phyloP scores from a whole-genome alignment of 148 eudicot genomes.

The Pouteria glomerata region DNA sequence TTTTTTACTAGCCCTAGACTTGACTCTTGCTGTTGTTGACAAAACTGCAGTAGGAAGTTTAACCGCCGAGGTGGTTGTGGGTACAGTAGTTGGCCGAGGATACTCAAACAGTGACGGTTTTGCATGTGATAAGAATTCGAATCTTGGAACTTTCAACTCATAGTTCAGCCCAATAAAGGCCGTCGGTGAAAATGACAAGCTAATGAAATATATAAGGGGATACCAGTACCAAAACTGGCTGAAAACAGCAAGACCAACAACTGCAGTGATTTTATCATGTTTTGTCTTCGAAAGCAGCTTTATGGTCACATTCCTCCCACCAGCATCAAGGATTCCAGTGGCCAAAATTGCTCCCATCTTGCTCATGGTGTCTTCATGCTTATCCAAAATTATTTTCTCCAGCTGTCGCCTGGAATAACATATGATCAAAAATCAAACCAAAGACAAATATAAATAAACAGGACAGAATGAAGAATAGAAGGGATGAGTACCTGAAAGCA shows the following conservation, averaged over 20 bases:
- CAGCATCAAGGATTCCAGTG: conserved; percentile 95
- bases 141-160: conserved; percentile 87
- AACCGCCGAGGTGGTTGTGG: conserved; percentile 73
- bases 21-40: conserved; percentile 77
- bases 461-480: neutral
- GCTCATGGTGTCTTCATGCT: conserved; percentile 99
- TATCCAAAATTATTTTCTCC: conserved; percentile 92
- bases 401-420: conserved; percentile 61
- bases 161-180: conserved; percentile 92
- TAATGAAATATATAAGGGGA: conserved; percentile 88
- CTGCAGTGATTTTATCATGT: conserved; percentile 91
- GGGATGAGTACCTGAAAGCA: conserved; percentile 62
- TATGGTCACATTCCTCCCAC: conserved; percentile 97
- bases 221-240: conserved; percentile 99
- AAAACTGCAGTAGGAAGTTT: conserved; percentile 91
- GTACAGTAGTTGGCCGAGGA: conserved; percentile 78
- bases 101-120: conserved; percentile 95
- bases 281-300: conserved; percentile 84
- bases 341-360: conserved; percentile 99
- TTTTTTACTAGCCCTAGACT: conserved; percentile 77
- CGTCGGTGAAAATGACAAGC: conserved; percentile 91
- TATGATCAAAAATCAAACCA: neutral
- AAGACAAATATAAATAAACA: conserved; percentile 6
- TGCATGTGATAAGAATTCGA: conserved; percentile 82
- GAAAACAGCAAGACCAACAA: conserved; percentile 92